phyloP scores from a whole-genome alignment of 2,329 filamentous ascomycete genomes.

The Aureobasidium mangrovei region DNA sequence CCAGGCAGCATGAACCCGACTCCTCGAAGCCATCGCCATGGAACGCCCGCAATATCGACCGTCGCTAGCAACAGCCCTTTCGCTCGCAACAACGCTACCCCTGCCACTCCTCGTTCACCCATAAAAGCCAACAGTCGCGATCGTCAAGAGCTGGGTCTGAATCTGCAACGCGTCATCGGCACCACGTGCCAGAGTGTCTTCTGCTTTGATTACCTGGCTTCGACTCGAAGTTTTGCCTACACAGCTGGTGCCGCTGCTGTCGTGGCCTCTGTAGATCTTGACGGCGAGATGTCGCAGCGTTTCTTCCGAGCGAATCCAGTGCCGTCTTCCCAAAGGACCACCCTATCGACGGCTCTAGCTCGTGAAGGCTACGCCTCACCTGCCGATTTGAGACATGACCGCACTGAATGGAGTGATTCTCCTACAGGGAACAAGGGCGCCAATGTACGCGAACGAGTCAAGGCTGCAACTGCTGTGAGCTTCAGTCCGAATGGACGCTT shows the following conservation, averaged over 20 bases:
- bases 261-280: conserved; percentile 66
- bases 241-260: conserved; percentile 92
- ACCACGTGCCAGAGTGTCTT: conserved; percentile 79
- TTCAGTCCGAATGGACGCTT: conserved; percentile 81
- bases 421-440: conserved; percentile 57
- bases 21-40: conserved; percentile 5
- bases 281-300: conserved; percentile 59
- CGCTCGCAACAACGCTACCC: neutral
- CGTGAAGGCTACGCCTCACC: conserved; percentile 4
- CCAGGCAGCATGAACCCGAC: neutral
- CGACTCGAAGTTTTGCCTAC: conserved; percentile 68
- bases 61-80: neutral
- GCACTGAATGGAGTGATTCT: conserved; percentile 49
- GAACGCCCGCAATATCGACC: neutral
- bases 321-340: neutral
- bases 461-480: conserved; percentile 83
- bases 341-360: neutral
- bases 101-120: conserved; percentile 6
- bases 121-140: neutral
- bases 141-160: conserved; percentile 13
- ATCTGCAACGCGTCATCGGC: conserved; percentile 61
- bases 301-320: conserved; percentile 67
- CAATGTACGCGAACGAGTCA: conserved; percentile 86
- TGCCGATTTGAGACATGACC: neutral
- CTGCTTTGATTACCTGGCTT: conserved; percentile 73